Percentiles rank a stretch among this genome's conserved stretches.
phyloP scores from a whole-genome alignment of 2,329 filamentous ascomycete genomes.

The Botryotinia globosa region DNA sequence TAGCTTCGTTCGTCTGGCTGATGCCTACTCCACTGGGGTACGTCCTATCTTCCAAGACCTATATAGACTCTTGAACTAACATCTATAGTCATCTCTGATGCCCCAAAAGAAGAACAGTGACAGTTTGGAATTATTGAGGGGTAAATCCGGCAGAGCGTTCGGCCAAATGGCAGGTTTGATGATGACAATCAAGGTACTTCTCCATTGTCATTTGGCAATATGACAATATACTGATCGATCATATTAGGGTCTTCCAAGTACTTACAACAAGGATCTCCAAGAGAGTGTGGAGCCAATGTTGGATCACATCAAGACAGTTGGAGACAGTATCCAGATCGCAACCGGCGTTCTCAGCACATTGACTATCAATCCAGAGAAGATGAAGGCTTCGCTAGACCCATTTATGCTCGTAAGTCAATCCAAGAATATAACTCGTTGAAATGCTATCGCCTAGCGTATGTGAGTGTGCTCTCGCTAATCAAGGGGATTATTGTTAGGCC shows the following conservation, averaged over 20 bases:
- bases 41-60: background rate
- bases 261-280: slow-evolving; percentile 47
- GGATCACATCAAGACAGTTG: slow-evolving; percentile 77
- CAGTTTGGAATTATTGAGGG: slow-evolving; percentile 70
- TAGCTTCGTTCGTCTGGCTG: slow-evolving; percentile 70
- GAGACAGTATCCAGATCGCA: slow-evolving; percentile 78
- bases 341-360: slow-evolving; percentile 77
- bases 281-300: slow-evolving; percentile 84
- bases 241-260: slow-evolving; percentile 59
- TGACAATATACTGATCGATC: slow-evolving; percentile 15
- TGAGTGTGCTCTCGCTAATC: background rate
- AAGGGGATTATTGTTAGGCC: slow-evolving; percentile 15
- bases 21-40: slow-evolving; percentile 72
- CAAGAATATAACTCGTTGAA: background rate
- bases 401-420: slow-evolving; percentile 61
- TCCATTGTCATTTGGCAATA: background rate
- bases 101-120: slow-evolving; percentile 77
- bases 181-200: slow-evolving; percentile 55
- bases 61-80: slow-evolving; percentile 1
- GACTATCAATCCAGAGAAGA: slow-evolving; percentile 66
- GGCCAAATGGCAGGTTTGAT: slow-evolving; percentile 76
- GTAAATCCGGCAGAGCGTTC: slow-evolving; percentile 73
- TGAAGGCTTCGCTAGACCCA: slow-evolving; percentile 74
- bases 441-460: slow-evolving; percentile 10
- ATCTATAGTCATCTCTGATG: slow-evolving; percentile 34